phyloP scores from a whole-genome alignment of 1,284 basidiomycete species.

The Heterobasidion irregulare region DNA sequence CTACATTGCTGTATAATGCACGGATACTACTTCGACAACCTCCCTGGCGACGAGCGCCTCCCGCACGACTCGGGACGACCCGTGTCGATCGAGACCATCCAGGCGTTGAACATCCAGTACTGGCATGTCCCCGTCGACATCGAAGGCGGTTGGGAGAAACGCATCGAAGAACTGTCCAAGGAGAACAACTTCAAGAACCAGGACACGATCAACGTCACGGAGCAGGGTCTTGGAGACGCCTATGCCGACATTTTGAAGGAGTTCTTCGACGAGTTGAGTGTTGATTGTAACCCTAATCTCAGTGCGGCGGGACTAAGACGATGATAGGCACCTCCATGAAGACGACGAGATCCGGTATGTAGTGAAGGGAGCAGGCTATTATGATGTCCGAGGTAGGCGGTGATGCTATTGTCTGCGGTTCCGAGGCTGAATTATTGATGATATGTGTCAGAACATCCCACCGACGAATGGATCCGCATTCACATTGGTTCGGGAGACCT shows the following conservation, averaged over 20 bases:
- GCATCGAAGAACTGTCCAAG: conserved; percentile 51
- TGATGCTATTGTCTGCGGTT: neutral
- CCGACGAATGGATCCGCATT: conserved; percentile 11
- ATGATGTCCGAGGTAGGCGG: conserved; percentile 9
- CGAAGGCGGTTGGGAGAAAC: conserved; percentile 34
- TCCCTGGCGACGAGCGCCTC: conserved; percentile 50
- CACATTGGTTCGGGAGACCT: conserved; percentile 8
- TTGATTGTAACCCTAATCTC: neutral
- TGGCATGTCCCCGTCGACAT: conserved; percentile 53
- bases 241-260: conserved; percentile 75
- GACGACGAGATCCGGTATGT: conserved; percentile 11
- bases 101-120: conserved; percentile 50
- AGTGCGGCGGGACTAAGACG: neutral
- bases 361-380: conserved; percentile 10
- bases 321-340: conserved; percentile 10
- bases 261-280: conserved; percentile 73
- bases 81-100: conserved; percentile 41
- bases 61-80: conserved; percentile 42
- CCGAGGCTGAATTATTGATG: neutral
- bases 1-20: conserved; percentile 39
- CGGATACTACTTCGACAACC: conserved; percentile 75
- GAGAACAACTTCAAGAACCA: conserved; percentile 71
- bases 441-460: conserved; percentile 8
- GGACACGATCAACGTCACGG: conserved; percentile 68
- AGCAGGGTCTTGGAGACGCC: conserved; percentile 64